Evolutionary conservation across 805 yeast species (phyloP), one percentile per base, ranked within the genome.

Genomic region (Sugiyamaella floridensis): DNA sequence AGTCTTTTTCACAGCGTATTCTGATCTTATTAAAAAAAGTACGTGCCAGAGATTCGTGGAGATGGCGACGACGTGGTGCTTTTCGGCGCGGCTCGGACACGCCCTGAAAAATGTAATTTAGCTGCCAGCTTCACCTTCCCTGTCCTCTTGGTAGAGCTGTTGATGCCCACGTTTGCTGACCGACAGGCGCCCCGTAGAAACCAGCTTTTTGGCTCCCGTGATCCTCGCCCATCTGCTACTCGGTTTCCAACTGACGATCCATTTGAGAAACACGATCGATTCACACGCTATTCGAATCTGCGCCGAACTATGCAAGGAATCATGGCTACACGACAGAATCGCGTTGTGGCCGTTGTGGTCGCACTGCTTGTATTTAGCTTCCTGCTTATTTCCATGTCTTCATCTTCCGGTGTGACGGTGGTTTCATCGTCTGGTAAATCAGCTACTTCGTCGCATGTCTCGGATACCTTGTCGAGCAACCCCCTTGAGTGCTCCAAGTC

Each of bases 401-500:
- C 51, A 14, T 40, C 28, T 28, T 28, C 45, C 16, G 28, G 22
- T 4, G 52, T 37, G 29, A 9, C 48, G 14, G 15, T 46, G 4
- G 15, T 16, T 32, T 20, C 40, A 26, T 11, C 37, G 14, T 19
- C 37, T 42, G 28, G 28, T 12, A 41, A 47, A 34, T n/a, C 47
- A 40, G 18, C 34, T 47, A n/a, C 16, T 26, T 20, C 40, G 29
- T 11, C 20, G 28, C 15, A n/a, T 26, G 37, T 28, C 43, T 26
- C 48, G 9, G 48, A 29, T 11, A n/a, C 41, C 11, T n/a, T 19
- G 8, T 2, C 19, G 46, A 32, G n/a, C n/a, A 32, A 50, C 46
- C 55, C 62, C 2, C 41, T 50, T 9, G 32, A 51, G 19, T 71
- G 75, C 58, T 48, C 67, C 19, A 55, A 53, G 43, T 70, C 74